Base-by-base conservation (phyloP, 257 asterid genomes). In the Solanum chmielewskii region DNA sequence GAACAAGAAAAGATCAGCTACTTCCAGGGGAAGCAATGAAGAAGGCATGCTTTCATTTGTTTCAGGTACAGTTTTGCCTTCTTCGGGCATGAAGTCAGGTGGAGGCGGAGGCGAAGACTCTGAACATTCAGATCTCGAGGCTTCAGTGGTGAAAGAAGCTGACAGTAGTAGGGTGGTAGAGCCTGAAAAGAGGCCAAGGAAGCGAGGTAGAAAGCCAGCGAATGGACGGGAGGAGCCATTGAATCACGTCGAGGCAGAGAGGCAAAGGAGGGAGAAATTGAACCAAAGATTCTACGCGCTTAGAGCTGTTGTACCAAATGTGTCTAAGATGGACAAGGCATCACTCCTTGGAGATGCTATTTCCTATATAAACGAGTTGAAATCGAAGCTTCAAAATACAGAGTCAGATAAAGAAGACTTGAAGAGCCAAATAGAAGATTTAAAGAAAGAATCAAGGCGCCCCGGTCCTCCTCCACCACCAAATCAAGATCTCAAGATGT, bases 181-280 rank as follows among this genome's bases (percentile, higher is more conserved):
- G 12, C 71, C 52, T 0, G 87, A 85, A 29, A 85, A 85, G 35
- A 75, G 25, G 83, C 87, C 87, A 8, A 71, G 83, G 83, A 85
- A 85, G 49, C 47, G 87, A 45, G 87, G 87, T 29, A 85, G 87
- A 70, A 85, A 85, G 56, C 87, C 87, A 2, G 87, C 87, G 1
- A 85, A 85, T 39, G 87, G 87, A 62, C 52, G 87, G 15, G 87
- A 85, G 83, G 87, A 85, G 44, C 87, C 87, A 18, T 71, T 85
- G 87, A 85, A 85, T 45, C 87, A 85, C 15, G 87, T 85, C 2
- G 87, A 85, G 45, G 87, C 87, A 20, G 87, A 85, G 87, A 85
- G 87, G 87, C 87, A 85, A 60, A 85, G 87, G 83, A 85, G 87
- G 49, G 87, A 85, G 52, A 85, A 85, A 70, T 59, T 85, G 70